Base-by-base conservation (phyloP, 345 rosid genomes). In the Ailanthus altissimus region DNA sequence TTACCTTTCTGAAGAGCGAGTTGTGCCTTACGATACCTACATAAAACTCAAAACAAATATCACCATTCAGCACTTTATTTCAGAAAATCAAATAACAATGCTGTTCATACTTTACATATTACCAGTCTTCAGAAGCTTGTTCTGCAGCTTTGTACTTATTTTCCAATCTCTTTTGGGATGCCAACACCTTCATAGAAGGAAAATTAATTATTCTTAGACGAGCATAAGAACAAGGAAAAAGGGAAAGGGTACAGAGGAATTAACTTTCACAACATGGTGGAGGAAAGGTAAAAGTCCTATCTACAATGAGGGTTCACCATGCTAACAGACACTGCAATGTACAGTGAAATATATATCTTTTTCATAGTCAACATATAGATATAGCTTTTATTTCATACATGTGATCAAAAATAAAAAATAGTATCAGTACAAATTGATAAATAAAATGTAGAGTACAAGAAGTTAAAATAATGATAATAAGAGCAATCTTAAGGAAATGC, bases 61-160 rank as follows among this genome's bases (percentile, higher is more conserved):
- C 32, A 38, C 15, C n/a, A 45, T 50, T 26, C 15, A 23, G 23
- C 36, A 71, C 20, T 21, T 13, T 0, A 74, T 5, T 57, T 46
- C 25, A 42, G 67, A 23, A 43, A 56, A 50, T 11, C 50, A 81
- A 62, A 23, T 9, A 77, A 62, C 15, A 58, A 72, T 23, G 26
- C 32, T 11, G 70, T 57, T 49, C 38, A 64, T 62, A 45, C 3
- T 20, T 26, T 20, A 49, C 32, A 62, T 62, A 77, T 81, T 84
- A 90, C 97, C 97, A 92, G 51, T 92, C 97, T 82, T 83, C 89
- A 25, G 94, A 89, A 82, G 91, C 90, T 80, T 85, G 91, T 42
- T 89, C 82, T 45, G 94, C 90, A 49, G 92, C 90, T 78, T 86
- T 92, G 73, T 85, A 92, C 81, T 86, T 90, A 79, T 92, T 92